phyloP scores from a whole-genome alignment of 768 basidiomycete species.

The Lactarius indigo region DNA sequence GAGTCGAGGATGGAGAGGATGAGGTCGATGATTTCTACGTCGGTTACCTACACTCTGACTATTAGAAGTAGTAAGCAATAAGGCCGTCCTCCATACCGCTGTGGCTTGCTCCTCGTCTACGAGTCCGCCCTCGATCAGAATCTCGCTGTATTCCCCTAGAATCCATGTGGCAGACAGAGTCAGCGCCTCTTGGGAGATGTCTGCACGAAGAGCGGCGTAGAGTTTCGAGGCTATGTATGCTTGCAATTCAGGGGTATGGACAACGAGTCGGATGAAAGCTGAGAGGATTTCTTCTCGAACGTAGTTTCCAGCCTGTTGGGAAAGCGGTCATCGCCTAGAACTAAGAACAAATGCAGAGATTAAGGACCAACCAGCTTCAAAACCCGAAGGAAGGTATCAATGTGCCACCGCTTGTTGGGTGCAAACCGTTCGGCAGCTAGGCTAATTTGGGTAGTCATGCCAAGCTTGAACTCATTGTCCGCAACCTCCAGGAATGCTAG shows the following conservation, averaged over 20 bases:
- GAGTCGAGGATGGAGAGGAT: constrained; percentile 85
- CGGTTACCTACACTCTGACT: constrained; percentile 50
- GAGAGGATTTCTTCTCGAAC: constrained; percentile 95
- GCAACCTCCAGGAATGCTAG: constrained; percentile 97
- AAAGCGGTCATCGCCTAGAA: background rate
- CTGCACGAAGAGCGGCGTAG: constrained; percentile 79
- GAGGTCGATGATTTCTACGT: constrained; percentile 83
- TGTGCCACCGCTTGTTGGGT: constrained; percentile 98
- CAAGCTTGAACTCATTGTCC: constrained; percentile 97
- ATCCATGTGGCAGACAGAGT: constrained; percentile 94
- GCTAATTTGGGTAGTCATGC: constrained; percentile 96
- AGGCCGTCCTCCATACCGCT: constrained; percentile 43
- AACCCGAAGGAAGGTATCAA: constrained; percentile 92
- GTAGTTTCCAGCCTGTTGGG: constrained; percentile 86
- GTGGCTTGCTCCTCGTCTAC: constrained; percentile 71
- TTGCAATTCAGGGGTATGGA: constrained; percentile 95
- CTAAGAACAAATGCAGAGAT: background rate
- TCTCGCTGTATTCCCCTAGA: constrained; percentile 93
- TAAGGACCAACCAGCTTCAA: constrained; percentile 71
- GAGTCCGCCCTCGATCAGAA: constrained; percentile 81
- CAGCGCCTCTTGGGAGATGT: constrained; percentile 95
- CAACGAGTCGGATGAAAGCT: constrained; percentile 91
- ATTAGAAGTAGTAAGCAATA: constrained; percentile 1
- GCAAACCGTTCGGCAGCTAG: constrained; percentile 95
- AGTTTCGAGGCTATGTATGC: constrained; percentile 91